Percentiles rank a stretch among this genome's conserved stretches.
Conservation (phyloP, 1,139 yeast genomes). For the Spathaspora jeffriesii region DNA sequence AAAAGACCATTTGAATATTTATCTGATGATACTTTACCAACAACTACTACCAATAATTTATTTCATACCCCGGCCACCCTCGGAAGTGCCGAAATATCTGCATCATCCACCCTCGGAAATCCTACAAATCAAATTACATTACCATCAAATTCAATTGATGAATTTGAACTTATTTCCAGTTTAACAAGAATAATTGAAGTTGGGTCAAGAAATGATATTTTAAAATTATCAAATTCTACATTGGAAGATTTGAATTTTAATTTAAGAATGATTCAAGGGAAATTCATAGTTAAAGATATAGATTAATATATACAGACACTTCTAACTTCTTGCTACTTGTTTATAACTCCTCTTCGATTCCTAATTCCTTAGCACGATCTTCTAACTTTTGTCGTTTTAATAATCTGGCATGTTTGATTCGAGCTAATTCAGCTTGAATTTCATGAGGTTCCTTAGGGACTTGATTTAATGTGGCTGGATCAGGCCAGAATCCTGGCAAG, state of each 20-base stretch:
- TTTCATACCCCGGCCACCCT: neutral
- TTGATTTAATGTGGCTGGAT: conserved; percentile 86
- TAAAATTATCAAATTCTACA: conserved; percentile 26
- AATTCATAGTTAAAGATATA: conserved; percentile 4
- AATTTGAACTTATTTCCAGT: conserved; percentile 20
- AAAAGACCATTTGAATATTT: no score
- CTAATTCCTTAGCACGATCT: conserved; percentile 67
- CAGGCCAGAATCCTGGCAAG: conserved; percentile 98
- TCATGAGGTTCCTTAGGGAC: conserved; percentile 94
- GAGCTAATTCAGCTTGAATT: conserved; percentile 86
- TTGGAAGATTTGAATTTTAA: conserved; percentile 27
- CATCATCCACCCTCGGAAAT: no score
- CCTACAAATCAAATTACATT: no score
- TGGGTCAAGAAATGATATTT: conserved; percentile 9
- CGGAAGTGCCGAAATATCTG: neutral
- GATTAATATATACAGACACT: conserved; percentile 2
- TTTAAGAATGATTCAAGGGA: conserved; percentile 19
- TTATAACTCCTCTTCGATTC: conserved; percentile 40
- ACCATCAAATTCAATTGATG: conserved; percentile 10
- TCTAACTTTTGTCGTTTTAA: conserved; percentile 78
- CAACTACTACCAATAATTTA: neutral
- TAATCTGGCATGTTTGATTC: conserved; percentile 72
- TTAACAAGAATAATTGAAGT: conserved; percentile 17
- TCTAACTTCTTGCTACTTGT: neutral
- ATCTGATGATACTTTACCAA: no score